phyloP scores from a whole-genome alignment of 768 basidiomycete species.

The Tubosaeta sp. region DNA sequence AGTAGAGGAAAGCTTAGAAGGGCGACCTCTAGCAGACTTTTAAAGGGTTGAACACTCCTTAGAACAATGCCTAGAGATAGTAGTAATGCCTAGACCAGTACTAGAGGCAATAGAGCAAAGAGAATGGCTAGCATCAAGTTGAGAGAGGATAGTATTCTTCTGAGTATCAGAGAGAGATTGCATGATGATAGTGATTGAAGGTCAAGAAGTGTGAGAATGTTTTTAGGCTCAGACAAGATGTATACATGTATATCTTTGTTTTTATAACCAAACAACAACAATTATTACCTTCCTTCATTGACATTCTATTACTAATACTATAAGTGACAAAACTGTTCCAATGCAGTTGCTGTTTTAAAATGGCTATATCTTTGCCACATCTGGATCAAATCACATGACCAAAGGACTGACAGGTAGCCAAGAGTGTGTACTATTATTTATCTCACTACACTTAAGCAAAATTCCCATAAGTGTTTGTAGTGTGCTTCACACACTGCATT shows the following conservation, averaged over 20 bases:
- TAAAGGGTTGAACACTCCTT: neutral
- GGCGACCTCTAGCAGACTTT: neutral
- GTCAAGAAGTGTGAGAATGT: neutral
- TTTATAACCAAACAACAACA: neutral
- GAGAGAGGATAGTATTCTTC: neutral
- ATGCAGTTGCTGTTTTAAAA: neutral
- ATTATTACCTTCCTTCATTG: neutral
- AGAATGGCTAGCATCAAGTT: conserved; percentile 1
- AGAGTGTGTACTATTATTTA: neutral
- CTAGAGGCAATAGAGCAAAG: neutral
- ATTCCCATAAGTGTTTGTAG: neutral
- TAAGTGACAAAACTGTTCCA: neutral
- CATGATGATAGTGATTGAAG: neutral
- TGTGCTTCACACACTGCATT: no score
- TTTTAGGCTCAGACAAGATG: neutral
- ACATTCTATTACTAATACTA: neutral
- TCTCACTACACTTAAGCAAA: neutral
- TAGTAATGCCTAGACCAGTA: neutral
- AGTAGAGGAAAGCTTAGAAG: neutral
- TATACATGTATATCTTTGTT: neutral
- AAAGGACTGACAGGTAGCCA: neutral
- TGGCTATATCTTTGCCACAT: neutral
- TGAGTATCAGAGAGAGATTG: neutral
- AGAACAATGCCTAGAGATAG: neutral
- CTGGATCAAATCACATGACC: neutral